Conservation (phyloP, 1,284 basidiomycete genomes). For the Ustilago tritici region DNA sequence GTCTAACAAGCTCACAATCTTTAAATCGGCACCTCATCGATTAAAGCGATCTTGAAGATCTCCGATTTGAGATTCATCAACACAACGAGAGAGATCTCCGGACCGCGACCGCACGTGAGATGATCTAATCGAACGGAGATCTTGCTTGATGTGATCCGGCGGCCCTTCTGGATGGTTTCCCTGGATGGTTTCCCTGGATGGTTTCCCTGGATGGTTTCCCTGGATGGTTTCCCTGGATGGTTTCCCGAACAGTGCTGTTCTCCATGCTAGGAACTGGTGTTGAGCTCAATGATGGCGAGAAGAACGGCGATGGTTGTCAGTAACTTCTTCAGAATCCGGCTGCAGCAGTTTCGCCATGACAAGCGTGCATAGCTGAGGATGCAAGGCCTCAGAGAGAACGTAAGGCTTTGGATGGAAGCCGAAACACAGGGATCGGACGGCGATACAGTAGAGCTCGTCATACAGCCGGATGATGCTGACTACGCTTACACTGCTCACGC, state of each 20-base stretch:
- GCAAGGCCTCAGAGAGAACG: not conserved
- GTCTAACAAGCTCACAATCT: slow-evolving; percentile 74
- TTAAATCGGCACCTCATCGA: slow-evolving; percentile 53
- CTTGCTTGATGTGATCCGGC: slow-evolving; percentile 4
- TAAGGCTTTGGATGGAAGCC: not conserved
- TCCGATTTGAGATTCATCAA: slow-evolving; percentile 11
- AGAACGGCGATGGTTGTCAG: not conserved
- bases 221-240: no score
- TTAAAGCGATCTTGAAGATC: slow-evolving; percentile 57
- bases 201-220: no score
- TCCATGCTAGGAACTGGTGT: not conserved
- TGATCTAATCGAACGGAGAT: slow-evolving; percentile 21
- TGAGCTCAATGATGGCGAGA: not conserved
- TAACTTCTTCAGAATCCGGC: not conserved
- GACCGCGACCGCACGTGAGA: slow-evolving; percentile 26
- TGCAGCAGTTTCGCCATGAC: no score
- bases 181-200: no score
- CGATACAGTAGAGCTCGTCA: not conserved
- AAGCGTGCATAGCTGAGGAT: no score
- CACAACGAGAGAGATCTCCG: slow-evolving; percentile 13
- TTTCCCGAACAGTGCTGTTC: not conserved
- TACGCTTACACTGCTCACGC: not conserved
- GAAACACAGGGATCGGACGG: not conserved
- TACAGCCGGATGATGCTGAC: slow-evolving; percentile 6
- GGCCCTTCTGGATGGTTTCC: not conserved